A percentile compares a stretch with the other conserved stretches of the same genome.
phyloP scores from a whole-genome alignment of 192 early-diverging fungal species.

The Chytriomyces hyalinus region DNA sequence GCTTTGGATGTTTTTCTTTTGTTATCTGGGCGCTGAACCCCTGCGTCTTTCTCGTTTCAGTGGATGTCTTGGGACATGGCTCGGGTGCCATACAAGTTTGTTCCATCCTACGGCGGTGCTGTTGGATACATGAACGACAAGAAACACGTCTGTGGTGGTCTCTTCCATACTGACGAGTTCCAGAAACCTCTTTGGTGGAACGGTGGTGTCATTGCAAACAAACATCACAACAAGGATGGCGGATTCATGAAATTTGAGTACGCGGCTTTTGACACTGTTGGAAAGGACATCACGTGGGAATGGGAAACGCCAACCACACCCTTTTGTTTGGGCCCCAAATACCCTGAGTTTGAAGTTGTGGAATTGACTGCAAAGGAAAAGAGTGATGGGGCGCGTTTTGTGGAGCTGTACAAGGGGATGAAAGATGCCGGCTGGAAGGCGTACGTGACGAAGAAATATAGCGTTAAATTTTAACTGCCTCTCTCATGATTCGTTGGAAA shows the following conservation, averaged over 20 bases:
- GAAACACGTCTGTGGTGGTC: constrained; percentile 37
- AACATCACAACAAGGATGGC: constrained; percentile 32
- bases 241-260: constrained; percentile 35
- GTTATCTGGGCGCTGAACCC: constrained; percentile 58
- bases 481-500: background rate
- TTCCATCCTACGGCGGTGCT: constrained; percentile 59
- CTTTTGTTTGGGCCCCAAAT: constrained; percentile 38
- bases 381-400: constrained; percentile 13
- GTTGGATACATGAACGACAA: constrained; percentile 56
- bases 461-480: constrained; percentile 3
- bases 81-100: constrained; percentile 64
- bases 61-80: constrained; percentile 69
- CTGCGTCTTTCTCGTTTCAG: constrained; percentile 36
- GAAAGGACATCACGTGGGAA: constrained; percentile 41
- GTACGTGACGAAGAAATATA: constrained; percentile 14
- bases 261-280: constrained; percentile 29
- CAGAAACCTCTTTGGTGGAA: constrained; percentile 45
- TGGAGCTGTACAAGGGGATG: constrained; percentile 18
- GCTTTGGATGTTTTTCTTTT: constrained; percentile 4
- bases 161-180: constrained; percentile 43
- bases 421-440: constrained; percentile 20
- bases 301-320: constrained; percentile 46
- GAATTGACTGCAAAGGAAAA: background rate
- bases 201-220: constrained; percentile 49
- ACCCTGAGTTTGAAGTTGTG: constrained; percentile 20